Conservation (phyloP, 805 yeast genomes). For the Candida wancherniae region DNA sequence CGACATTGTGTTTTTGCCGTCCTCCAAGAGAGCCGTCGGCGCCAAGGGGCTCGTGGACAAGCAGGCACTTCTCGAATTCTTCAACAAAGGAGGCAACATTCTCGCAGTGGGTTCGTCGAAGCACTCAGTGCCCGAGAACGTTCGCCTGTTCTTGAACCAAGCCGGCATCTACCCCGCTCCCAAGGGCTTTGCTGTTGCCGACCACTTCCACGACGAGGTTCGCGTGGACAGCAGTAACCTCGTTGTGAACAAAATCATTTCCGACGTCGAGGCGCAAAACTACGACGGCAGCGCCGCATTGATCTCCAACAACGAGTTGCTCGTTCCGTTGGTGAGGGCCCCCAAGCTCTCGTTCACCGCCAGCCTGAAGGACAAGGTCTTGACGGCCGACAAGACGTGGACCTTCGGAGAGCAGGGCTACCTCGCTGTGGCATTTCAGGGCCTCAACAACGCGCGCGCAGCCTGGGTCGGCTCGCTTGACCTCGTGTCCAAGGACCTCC, state of each 20-base stretch:
- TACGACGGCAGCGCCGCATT: constrained; percentile 62
- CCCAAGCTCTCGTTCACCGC: constrained; percentile 58
- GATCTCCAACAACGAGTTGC: constrained; percentile 59
- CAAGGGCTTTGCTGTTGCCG: constrained; percentile 57
- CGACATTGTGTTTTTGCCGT: constrained; percentile 33
- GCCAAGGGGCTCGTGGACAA: constrained; percentile 32
- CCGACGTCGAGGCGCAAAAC: constrained; percentile 11
- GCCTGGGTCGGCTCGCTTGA: constrained; percentile 74
- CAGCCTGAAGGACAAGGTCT: constrained; percentile 40
- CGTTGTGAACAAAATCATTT: constrained; percentile 17
- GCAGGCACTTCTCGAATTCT: constrained; percentile 50
- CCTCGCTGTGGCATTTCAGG: constrained; percentile 73
- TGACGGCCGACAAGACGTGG: constrained; percentile 56
- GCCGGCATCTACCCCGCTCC: constrained; percentile 84
- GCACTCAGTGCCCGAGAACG: constrained; percentile 30
- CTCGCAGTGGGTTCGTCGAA: constrained; percentile 54
- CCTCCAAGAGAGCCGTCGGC: constrained; percentile 28
- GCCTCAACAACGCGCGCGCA: constrained; percentile 69
- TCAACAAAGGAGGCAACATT: constrained; percentile 70
- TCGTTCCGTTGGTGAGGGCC: constrained; percentile 68
- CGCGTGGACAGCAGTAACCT: constrained; percentile 28
- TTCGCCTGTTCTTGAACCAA: constrained; percentile 66
- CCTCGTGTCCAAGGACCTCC: constrained; percentile 37
- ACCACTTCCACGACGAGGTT: constrained; percentile 52
- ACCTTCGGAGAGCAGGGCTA: constrained; percentile 76